phyloP scores from a whole-genome alignment of 768 basidiomycete species.

The Trametes cubensis region DNA sequence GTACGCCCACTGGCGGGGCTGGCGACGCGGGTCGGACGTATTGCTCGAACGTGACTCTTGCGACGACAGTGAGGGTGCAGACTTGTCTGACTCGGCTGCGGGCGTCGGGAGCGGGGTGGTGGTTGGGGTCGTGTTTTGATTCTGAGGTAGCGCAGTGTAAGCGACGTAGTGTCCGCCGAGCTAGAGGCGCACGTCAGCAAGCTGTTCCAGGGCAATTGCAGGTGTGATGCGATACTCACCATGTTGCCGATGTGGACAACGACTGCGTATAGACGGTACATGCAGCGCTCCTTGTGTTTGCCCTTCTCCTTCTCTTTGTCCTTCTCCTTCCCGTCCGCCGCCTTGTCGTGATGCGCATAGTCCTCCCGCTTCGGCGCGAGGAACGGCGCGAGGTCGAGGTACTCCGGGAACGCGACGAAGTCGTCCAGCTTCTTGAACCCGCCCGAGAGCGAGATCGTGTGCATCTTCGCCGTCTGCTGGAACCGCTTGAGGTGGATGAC shows the following conservation, averaged over 20 bases:
- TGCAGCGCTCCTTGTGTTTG: slow-evolving; percentile 43
- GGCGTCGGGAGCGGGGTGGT: slow-evolving; percentile 8
- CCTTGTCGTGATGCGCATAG: slow-evolving; percentile 46
- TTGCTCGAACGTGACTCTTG: slow-evolving; percentile 13
- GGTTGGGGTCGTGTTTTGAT: not conserved
- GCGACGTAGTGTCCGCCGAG: slow-evolving; percentile 90
- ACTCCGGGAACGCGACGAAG: slow-evolving; percentile 87
- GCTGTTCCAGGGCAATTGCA: not conserved
- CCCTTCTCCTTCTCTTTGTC: slow-evolving; percentile 21
- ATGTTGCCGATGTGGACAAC: slow-evolving; percentile 88
- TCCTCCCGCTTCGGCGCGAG: slow-evolving; percentile 80
- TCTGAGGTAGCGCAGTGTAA: slow-evolving; percentile 70
- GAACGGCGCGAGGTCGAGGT: slow-evolving; percentile 83
- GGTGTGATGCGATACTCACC: slow-evolving; percentile 47
- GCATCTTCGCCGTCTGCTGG: slow-evolving; percentile 75
- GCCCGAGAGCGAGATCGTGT: slow-evolving; percentile 62
- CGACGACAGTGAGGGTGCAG: not conserved
- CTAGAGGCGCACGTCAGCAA: slow-evolving; percentile 39
- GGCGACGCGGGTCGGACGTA: slow-evolving; percentile 15
- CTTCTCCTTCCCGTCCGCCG: slow-evolving; percentile 23
- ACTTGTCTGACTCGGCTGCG: slow-evolving; percentile 7
- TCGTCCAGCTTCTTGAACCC: slow-evolving; percentile 92
- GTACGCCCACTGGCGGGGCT: slow-evolving; percentile 79
- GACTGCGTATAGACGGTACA: slow-evolving; percentile 77
- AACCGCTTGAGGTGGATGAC: slow-evolving; percentile 95